phyloP scores from a whole-genome alignment of 306 rosid species.

The Medicago arabica region DNA sequence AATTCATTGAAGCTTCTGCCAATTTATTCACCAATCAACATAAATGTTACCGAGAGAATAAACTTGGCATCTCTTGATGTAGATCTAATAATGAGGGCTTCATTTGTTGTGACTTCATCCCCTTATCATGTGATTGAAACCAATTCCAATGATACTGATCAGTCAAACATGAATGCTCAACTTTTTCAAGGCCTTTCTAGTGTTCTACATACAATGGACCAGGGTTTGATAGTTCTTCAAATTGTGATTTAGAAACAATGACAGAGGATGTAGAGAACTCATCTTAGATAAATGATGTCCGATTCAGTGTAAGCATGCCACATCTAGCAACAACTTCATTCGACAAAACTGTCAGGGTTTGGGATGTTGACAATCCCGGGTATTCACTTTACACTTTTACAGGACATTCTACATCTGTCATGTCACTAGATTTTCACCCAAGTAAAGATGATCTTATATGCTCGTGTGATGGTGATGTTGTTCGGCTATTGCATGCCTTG shows the following conservation, averaged over 20 bases:
- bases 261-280: slow-evolving; percentile 72
- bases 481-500: too few relatives aligned
- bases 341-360: slow-evolving; percentile 94
- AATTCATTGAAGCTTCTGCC: slow-evolving; percentile 47
- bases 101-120: slow-evolving; percentile 66
- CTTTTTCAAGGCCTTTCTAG: slow-evolving; percentile 55
- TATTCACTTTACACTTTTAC: slow-evolving; percentile 86
- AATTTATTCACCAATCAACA: slow-evolving; percentile 58
- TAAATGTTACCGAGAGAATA: slow-evolving; percentile 61
- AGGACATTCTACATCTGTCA: slow-evolving; percentile 81
- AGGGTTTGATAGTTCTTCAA: slow-evolving; percentile 56
- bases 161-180: slow-evolving; percentile 60
- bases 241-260: slow-evolving; percentile 62
- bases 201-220: slow-evolving; percentile 53
- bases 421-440: slow-evolving; percentile 97
- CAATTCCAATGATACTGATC: slow-evolving; percentile 56
- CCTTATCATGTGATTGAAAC: slow-evolving; percentile 54
- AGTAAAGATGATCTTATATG: slow-evolving; percentile 86
- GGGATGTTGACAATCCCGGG: slow-evolving; percentile 94
- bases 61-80: slow-evolving; percentile 71
- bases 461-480: slow-evolving; percentile 85
- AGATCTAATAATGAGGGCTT: slow-evolving; percentile 69
- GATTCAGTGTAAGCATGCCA: slow-evolving; percentile 87
- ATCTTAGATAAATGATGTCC: slow-evolving; percentile 85
- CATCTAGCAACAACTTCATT: slow-evolving; percentile 95